Conservation (phyloP, 2,329 filamentous ascomycete genomes). For the Alternaria incomplexa region DNA sequence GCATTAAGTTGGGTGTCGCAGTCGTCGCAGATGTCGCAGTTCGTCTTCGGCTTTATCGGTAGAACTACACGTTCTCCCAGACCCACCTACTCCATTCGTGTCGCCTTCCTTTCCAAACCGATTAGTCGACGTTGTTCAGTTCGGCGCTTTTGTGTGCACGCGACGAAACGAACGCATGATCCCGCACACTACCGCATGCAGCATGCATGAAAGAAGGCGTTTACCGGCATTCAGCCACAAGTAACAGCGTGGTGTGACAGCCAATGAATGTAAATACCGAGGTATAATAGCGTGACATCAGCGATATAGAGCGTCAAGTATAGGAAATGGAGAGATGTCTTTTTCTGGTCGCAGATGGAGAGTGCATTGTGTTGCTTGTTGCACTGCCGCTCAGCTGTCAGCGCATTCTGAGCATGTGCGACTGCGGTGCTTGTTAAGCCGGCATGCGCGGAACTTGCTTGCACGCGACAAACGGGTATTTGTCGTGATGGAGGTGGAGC, state of each 20-base stretch:
- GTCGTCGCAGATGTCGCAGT: not conserved
- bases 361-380: not conserved
- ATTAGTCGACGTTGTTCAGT: not conserved
- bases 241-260: not conserved
- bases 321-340: not conserved
- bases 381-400: not conserved
- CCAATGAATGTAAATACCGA: not conserved
- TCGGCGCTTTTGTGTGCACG: not conserved
- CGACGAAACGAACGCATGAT: slow-evolving; percentile 4
- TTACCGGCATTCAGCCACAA: not conserved
- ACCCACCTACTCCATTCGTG: not conserved
- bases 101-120: not conserved
- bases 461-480: not conserved
- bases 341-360: not conserved
- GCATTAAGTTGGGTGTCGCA: no score
- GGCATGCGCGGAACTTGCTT: not conserved
- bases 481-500: not conserved
- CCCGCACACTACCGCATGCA: slow-evolving; percentile 3
- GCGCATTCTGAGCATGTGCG: not conserved
- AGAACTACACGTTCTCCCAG: not conserved
- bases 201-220: not conserved
- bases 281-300: not conserved
- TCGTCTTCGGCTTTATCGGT: not conserved
- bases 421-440: not conserved
- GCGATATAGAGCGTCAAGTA: not conserved